Base-by-base conservation (phyloP, 2,329 filamentous ascomycete species). In the Fusarium hainanense region DNA sequence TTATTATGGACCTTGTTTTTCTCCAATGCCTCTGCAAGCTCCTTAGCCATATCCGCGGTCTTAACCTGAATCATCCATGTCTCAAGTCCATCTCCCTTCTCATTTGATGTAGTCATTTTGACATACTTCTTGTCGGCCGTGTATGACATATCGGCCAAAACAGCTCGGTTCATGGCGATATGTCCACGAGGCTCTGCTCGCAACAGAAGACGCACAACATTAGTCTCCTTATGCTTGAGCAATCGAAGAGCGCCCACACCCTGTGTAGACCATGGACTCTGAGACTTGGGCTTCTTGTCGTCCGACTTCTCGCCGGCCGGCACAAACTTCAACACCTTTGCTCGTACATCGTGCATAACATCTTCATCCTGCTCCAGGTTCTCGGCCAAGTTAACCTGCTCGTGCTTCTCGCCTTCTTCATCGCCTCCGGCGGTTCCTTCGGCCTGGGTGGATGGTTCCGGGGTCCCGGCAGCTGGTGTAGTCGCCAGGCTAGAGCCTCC, bases 101-200 rank as follows among this genome's bases (percentile, higher is more conserved):
- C 87, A 59, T 85, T 85, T 2, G 88, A 85, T 7, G 87, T 85
- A 13, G 83, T 83, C 60, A 91, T 71, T 76, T 87, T 89, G 62
- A 91, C 81, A 63, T 87, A 89, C 79, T 90, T 92, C 13, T 83
- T 82, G 28, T 85, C 84, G 9, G 85, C 81, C 74, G 87, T 87
- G 81, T 94, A 94, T 7, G 83, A 83, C 54, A 89, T 80, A n/a
- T 85, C 82, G 3, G 88, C 82, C 34, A 93, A 79, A 50, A 94
- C 79, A 21, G 84, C 79, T 71, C 90, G 88, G 80, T 97, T 97
- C 74, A 97, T 82, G 6, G 91, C 86, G 48, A 95, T 83, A 41
- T 91, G 87, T 18, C 93, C 93, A 67, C 89, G 87, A 1, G 92
- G 92, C 69, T 94, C 91, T n/a, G 88, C 88, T 51, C 93, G 89